Conservation (phyloP, 805 yeast species). For the Kluyveromyces nonfermentans region DNA sequence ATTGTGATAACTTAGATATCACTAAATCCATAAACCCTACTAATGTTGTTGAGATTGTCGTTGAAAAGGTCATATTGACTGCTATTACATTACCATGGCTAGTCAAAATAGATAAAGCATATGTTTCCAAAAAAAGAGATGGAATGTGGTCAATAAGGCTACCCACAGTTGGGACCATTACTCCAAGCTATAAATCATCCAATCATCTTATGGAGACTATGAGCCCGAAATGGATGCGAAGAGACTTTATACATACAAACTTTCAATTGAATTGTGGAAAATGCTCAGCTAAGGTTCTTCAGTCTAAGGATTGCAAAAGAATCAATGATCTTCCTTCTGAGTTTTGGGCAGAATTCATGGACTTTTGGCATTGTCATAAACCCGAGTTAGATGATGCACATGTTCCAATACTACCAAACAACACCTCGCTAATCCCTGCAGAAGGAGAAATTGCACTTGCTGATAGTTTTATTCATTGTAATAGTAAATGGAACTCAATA, state of each 20-base stretch:
- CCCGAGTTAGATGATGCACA: slow-evolving; percentile 34
- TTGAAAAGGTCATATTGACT: not conserved
- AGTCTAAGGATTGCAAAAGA: slow-evolving; percentile 12
- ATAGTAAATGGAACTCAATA: slow-evolving; percentile 8
- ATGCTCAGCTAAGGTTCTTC: slow-evolving; percentile 7
- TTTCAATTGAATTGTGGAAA: slow-evolving; percentile 12
- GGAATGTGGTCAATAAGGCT: not conserved
- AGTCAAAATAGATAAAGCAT: not conserved
- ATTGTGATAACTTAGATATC: not conserved
- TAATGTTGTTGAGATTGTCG: not conserved
- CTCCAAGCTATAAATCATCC: slow-evolving; percentile 5
- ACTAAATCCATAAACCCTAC: not conserved
- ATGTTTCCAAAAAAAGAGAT: not conserved
- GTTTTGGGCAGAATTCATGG: slow-evolving; percentile 91
- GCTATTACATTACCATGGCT: not conserved
- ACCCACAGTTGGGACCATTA: not conserved
- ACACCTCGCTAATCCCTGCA: slow-evolving; percentile 16
- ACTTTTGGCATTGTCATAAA: slow-evolving; percentile 94
- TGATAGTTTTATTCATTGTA: slow-evolving; percentile 15
- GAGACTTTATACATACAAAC: slow-evolving; percentile 6
- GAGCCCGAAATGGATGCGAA: slow-evolving; percentile 20
- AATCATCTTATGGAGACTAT: slow-evolving; percentile 7
- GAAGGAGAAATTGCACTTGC: slow-evolving; percentile 21
- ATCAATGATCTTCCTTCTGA: slow-evolving; percentile 75
- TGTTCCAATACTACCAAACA: slow-evolving; percentile 11